phyloP scores from a whole-genome alignment of 2,329 filamentous ascomycete species.

The Aureobasidium sp. region DNA sequence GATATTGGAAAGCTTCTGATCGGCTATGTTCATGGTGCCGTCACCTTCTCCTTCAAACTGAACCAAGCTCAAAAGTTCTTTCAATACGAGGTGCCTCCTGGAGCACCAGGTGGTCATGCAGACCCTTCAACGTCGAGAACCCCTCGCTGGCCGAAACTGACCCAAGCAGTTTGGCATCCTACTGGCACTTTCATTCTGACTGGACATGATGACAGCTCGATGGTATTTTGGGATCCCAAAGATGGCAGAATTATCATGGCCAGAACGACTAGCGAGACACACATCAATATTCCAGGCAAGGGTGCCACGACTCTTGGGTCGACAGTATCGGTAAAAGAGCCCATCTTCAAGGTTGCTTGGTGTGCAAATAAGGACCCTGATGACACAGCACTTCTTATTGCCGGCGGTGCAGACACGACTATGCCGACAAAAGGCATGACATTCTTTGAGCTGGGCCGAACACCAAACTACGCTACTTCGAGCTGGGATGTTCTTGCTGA shows the following conservation, averaged over 20 bases:
- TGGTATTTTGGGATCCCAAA: constrained; percentile 91
- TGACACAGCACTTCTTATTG: constrained; percentile 81
- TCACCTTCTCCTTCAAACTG: constrained; percentile 91
- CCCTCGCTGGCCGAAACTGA: constrained; percentile 64
- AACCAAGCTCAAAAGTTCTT: constrained; percentile 72
- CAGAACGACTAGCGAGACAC: constrained; percentile 66
- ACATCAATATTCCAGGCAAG: constrained; percentile 59
- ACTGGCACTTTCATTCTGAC: constrained; percentile 85
- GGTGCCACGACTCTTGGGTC: constrained; percentile 27
- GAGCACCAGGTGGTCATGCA: constrained; percentile 71
- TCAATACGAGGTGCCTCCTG: constrained; percentile 71
- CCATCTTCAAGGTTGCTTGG: constrained; percentile 76
- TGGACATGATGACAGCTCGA: constrained; percentile 79
- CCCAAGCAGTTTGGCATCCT: constrained; percentile 87
- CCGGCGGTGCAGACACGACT: constrained; percentile 67
- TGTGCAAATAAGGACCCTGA: constrained; percentile 92
- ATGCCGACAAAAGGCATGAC: constrained; percentile 69
- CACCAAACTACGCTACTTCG: constrained; percentile 85
- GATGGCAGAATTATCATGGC: constrained; percentile 81
- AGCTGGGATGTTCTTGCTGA: constrained; percentile 75
- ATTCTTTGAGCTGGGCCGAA: constrained; percentile 81
- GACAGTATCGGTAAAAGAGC: constrained; percentile 58
- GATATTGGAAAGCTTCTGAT: constrained; percentile 89
- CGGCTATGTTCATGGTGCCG: constrained; percentile 82
- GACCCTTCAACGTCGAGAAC: constrained; percentile 57